Base-by-base conservation (phyloP, 176 grass and related monocot genomes). In the Calamus simplicifolius region DNA sequence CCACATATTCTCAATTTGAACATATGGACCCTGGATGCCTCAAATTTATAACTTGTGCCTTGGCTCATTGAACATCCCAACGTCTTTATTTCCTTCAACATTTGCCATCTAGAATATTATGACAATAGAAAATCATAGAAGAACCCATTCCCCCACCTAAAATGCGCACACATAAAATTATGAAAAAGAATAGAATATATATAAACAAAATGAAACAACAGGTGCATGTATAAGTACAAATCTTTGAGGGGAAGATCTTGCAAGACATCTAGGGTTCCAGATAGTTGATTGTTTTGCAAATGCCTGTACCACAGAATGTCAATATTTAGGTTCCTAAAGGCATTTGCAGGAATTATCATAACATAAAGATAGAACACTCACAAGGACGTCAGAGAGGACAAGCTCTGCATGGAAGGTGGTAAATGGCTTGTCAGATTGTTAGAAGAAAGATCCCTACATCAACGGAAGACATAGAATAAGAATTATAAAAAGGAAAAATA, bases 211-310 rank as follows among this genome's bases (percentile, higher is more conserved):
- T 43, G 12, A 43, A 83, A 31, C 51, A 19, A 74, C 67, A 52
- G 68, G 26, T 55, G 56, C 26, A 54, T 68, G 15, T 26, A 77
- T 69, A 58, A 60, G 52, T 97, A 97, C 92, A 97, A 80, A 81
- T 97, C 84, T 88, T 82, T 77, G 54, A 97, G 76, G 48, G 92
- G 73, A 43, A 97, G 92, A 81, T 85, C 73, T 80, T 91, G 72
- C 87, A 97, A 82, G 25, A 88, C 78, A 73, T 82, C 59, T 35
- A 97, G 92, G 19, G 68, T 85, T 3, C 92, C 87, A 56, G 80
- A 80, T 68, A 97, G 67, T 27, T 65, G 66, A 78, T 97, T 91
- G 63, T 91, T 70, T 72, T 97, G 87, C 61, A 91, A 43, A 64
- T 85, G 80, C 78, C 92, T 97, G 78, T 59, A 79, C 13, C 66